Evolutionary conservation across 177 flowering plant genomes (phyloP).

Genomic region (Telopea speciosissima): DNA sequence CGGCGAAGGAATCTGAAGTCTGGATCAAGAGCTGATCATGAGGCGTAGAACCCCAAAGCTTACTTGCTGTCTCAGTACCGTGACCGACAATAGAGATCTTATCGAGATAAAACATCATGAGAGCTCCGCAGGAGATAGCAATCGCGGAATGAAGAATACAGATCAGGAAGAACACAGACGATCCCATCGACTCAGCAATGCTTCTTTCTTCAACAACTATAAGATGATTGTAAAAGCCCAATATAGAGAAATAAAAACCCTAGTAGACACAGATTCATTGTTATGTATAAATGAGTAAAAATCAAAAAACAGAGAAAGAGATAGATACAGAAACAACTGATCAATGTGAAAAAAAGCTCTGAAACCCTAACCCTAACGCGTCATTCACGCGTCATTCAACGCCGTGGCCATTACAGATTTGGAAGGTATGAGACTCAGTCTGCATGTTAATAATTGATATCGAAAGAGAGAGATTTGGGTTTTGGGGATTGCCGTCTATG

Average conservation of each 20-base stretch:
- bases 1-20: constrained; percentile 9
- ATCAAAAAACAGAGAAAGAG: background rate
- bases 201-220: too few species aligned
- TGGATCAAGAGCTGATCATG: constrained; percentile 16
- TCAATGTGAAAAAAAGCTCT: too few species aligned
- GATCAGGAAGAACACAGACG: constrained; percentile 37
- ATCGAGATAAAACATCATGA: constrained; percentile 55
- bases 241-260: background rate
- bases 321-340: too few species aligned
- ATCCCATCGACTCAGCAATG: constrained; percentile 17
- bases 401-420: too few species aligned
- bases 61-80: constrained; percentile 42
- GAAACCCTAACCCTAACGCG: background rate
- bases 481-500: too few species aligned
- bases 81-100: constrained; percentile 47
- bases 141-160: constrained; percentile 50
- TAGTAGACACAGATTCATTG: background rate
- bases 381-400: background rate
- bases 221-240: background rate
- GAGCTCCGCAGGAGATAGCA: constrained; percentile 46
- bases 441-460: too few species aligned
- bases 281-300: too few species aligned
- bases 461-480: too few species aligned
- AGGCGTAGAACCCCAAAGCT: constrained; percentile 23
- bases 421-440: too few species aligned